phyloP scores from a whole-genome alignment of 2,329 filamentous ascomycete genomes.

The Colletotrichum sp. region DNA sequence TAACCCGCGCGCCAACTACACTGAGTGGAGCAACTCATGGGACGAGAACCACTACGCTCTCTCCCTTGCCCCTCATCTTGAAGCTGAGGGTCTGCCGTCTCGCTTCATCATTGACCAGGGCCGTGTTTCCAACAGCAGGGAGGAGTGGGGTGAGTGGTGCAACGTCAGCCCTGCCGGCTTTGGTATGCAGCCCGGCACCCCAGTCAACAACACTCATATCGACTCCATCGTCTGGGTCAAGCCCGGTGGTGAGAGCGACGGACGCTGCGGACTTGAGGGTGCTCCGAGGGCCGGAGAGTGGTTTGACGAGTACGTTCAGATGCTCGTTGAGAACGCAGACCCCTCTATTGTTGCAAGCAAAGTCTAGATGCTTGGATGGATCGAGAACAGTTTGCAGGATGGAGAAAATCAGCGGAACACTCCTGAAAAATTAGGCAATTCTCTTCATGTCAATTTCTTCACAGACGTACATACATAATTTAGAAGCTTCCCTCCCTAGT shows the following conservation, averaged over 20 bases:
- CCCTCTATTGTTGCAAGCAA: conserved; percentile 8
- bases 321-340: conserved; percentile 44
- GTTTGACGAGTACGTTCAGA: conserved; percentile 46
- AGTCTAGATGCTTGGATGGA: background rate
- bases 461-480: background rate
- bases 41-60: conserved; percentile 46
- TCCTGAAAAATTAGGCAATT: background rate
- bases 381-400: background rate
- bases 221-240: conserved; percentile 52
- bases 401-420: background rate
- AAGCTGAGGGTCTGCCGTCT: conserved; percentile 41
- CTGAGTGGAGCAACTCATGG: conserved; percentile 41
- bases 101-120: conserved; percentile 52
- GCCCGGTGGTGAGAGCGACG: conserved; percentile 49
- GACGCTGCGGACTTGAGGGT: conserved; percentile 39
- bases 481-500: background rate
- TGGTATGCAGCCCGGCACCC: conserved; percentile 39
- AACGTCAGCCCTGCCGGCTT: conserved; percentile 46
- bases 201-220: conserved; percentile 38
- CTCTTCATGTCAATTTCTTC: background rate
- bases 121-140: conserved; percentile 41
- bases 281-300: conserved; percentile 44
- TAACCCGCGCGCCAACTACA: conserved; percentile 42
- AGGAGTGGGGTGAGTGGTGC: conserved; percentile 50
- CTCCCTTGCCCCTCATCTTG: conserved; percentile 41